Evolutionary conservation across 805 yeast species (phyloP).

Genomic region (Hanseniaspora pseudoguilliermondii): DNA sequence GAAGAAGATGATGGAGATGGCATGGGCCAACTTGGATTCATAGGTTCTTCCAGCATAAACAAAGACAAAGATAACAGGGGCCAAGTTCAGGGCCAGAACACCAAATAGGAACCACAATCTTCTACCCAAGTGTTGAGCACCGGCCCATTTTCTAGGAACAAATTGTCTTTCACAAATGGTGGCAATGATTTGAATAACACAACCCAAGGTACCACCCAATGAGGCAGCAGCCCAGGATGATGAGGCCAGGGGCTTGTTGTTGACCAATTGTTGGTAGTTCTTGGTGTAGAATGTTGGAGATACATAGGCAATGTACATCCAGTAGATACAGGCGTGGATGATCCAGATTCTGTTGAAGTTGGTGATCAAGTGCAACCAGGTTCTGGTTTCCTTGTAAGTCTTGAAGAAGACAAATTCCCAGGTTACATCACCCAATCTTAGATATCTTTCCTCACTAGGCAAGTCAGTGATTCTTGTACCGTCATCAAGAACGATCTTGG

Average conservation of each 20-base stretch:
- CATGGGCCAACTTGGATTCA: slow-evolving; percentile 58
- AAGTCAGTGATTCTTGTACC: slow-evolving; percentile 84
- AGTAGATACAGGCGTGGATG: slow-evolving; percentile 74
- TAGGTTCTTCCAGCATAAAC: slow-evolving; percentile 60
- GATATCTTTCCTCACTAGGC: slow-evolving; percentile 80
- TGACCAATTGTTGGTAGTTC: slow-evolving; percentile 67
- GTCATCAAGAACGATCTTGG: slow-evolving; percentile 80
- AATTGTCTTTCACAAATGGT: slow-evolving; percentile 88
- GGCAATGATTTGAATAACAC: slow-evolving; percentile 69
- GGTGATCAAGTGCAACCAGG: slow-evolving; percentile 92
- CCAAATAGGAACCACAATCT: slow-evolving; percentile 63
- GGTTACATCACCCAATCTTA: slow-evolving; percentile 77
- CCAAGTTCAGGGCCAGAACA: slow-evolving; percentile 61
- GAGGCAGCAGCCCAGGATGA: slow-evolving; percentile 89
- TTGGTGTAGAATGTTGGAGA: slow-evolving; percentile 84
- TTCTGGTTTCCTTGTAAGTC: slow-evolving; percentile 88
- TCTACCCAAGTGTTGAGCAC: slow-evolving; percentile 91
- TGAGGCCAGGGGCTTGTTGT: slow-evolving; percentile 81
- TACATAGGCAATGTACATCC: slow-evolving; percentile 92
- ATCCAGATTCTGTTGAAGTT: slow-evolving; percentile 98
- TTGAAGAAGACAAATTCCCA: slow-evolving; percentile 91
- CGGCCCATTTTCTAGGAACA: slow-evolving; percentile 97
- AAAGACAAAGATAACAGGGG: slow-evolving; percentile 76
- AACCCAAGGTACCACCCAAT: slow-evolving; percentile 81
- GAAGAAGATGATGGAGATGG: slow-evolving; percentile 76